A percentile compares a stretch with the other conserved stretches of the same genome.
phyloP scores from a whole-genome alignment of 164 flowering plant species.

The Annona cherimola region DNA sequence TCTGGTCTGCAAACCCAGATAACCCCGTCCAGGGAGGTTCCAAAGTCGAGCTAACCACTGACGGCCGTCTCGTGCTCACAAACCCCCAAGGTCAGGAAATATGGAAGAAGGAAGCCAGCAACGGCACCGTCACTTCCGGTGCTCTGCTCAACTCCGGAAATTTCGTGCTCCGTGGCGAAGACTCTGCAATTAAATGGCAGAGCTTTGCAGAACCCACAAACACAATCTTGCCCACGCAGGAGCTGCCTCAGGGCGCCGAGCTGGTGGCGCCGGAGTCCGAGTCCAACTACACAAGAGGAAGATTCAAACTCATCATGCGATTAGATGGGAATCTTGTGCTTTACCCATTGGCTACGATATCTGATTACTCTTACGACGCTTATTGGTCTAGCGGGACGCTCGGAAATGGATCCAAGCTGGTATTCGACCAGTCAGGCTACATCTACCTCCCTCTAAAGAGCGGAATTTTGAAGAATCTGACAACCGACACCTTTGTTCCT shows the following conservation, averaged over 20 bases:
- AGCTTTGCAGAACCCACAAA: conserved; percentile 37
- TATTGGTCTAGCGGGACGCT: background rate
- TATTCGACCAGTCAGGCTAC: conserved; percentile 31
- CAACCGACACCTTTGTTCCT: conserved; percentile 5
- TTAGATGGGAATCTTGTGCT: conserved; percentile 30
- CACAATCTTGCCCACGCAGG: conserved; percentile 34
- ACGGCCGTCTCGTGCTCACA: conserved; percentile 19
- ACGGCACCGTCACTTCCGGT: conserved; percentile 19
- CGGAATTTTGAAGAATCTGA: conserved; percentile 13
- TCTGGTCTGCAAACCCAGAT: background rate
- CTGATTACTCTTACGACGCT: background rate
- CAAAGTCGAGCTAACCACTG: conserved; percentile 16
- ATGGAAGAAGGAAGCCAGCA: too few relatives aligned
- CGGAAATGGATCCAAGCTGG: conserved; percentile 11
- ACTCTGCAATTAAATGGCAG: conserved; percentile 18
- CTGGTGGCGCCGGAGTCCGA: conserved; percentile 17
- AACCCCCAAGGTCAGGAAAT: conserved; percentile 5
- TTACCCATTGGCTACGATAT: conserved; percentile 2
- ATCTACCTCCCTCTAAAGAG: conserved; percentile 19
- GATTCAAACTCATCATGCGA: conserved; percentile 10
- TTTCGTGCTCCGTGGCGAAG: conserved; percentile 20
- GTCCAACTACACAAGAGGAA: conserved; percentile 18
- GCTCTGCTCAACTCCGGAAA: conserved; percentile 42
- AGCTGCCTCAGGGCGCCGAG: background rate
- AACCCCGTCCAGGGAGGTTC: conserved; percentile 24